These are phyloP conservation scores for Rhizophora apiculata DNA, from an alignment of 345 rosid species.

Conservation along the genomic window DNA sequence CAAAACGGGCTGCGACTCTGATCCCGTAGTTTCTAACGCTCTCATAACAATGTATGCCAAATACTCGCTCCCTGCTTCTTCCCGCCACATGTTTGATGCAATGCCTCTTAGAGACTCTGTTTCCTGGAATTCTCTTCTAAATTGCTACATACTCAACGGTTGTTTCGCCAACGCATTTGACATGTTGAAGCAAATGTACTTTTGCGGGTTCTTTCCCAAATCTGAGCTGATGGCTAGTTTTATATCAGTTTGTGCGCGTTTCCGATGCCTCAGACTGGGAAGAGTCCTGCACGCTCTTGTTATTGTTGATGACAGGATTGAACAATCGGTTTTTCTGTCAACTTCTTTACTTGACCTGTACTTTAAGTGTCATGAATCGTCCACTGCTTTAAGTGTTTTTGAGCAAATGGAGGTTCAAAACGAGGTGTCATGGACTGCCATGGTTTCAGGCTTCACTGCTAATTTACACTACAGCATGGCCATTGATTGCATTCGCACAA, in stretches of 20 bases:
- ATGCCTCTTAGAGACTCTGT: conserved; percentile 43
- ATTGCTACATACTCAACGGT: conserved; percentile 37
- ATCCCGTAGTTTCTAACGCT: conserved; percentile 46
- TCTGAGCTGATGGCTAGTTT: conserved; percentile 47
- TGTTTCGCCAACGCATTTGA: conserved; percentile 23
- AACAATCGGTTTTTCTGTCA: conserved; percentile 32
- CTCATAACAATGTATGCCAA: conserved; percentile 43
- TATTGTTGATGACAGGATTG: conserved; percentile 38
- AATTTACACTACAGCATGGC: conserved; percentile 29
- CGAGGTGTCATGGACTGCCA: conserved; percentile 56
- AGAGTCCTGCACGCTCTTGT: conserved; percentile 46
- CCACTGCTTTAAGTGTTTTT: conserved; percentile 37
- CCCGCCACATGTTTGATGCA: conserved; percentile 39
- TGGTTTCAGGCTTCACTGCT: conserved; percentile 48
- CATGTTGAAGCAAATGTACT: conserved; percentile 37
- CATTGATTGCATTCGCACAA: conserved; percentile 37
- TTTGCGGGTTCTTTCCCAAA: conserved; percentile 39
- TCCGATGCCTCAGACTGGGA: conserved; percentile 24
- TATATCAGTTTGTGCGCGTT: conserved; percentile 33
- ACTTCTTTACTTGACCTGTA: conserved; percentile 53
- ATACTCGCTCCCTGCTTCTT: conserved; percentile 17
- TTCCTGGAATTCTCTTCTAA: conserved; percentile 42
- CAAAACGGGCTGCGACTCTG: conserved; percentile 42
- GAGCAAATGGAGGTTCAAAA: conserved; percentile 36
- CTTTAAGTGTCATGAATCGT: conserved; percentile 33